Evolutionary conservation across 179 eudicot genomes (phyloP).

Genomic region (Beta macrorhiza): DNA sequence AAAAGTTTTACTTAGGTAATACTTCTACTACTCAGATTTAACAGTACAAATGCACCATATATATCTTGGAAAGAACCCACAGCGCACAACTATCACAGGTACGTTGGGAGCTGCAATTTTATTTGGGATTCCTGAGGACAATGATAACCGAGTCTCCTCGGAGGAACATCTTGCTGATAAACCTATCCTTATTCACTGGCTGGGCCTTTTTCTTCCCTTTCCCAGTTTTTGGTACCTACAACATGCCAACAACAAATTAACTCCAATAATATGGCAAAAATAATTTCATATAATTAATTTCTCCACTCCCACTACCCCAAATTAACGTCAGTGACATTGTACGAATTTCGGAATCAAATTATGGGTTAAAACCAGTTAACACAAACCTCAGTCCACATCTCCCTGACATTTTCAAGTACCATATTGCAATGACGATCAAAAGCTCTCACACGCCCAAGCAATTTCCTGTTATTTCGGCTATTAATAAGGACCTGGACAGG

Average conservation of each 20-base stretch:
- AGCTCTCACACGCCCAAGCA: slow-evolving; percentile 88
- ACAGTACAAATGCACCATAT: slow-evolving; percentile 6
- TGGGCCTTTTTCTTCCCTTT: slow-evolving; percentile 93
- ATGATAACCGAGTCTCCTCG: slow-evolving; percentile 95
- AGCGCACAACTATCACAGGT: neutral
- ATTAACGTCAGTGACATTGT: too few relatives aligned
- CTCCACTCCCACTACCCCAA: too few relatives aligned
- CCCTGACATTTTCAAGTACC: slow-evolving; percentile 93
- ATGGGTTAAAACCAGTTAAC: neutral
- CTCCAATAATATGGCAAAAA: neutral
- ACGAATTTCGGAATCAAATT: neutral
- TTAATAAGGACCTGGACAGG: slow-evolving; percentile 70
- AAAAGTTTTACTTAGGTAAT: neutral
- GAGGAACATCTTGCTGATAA: slow-evolving; percentile 96
- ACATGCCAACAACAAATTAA: slow-evolving; percentile 1
- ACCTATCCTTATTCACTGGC: slow-evolving; percentile 86
- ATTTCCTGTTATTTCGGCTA: slow-evolving; percentile 85
- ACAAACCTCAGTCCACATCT: slow-evolving; percentile 95
- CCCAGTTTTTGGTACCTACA: slow-evolving; percentile 83
- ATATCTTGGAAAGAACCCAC: too few relatives aligned
- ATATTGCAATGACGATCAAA: slow-evolving; percentile 97
- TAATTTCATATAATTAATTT: neutral
- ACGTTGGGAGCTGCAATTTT: slow-evolving; percentile 21
- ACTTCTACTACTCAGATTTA: neutral
- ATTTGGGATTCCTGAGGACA: slow-evolving; percentile 88